Conservation (phyloP, 768 basidiomycete species). For the Candolleomyces aberdarensis region DNA sequence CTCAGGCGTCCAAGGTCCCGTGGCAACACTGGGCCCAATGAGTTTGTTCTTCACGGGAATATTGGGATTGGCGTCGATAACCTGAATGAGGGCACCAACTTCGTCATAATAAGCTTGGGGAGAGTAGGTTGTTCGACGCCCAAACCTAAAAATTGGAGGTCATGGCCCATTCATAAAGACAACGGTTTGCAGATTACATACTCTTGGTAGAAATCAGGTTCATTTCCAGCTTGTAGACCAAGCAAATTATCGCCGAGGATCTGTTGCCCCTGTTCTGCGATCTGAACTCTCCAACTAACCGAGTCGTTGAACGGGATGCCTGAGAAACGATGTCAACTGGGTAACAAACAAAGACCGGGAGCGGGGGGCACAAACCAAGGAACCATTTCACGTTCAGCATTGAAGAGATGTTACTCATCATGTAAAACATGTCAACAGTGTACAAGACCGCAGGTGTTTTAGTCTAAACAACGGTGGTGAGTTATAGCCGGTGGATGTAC, state of each 20-base stretch:
- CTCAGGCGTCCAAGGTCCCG: slow-evolving; percentile 44
- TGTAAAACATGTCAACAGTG: slow-evolving; percentile 62
- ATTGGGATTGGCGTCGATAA: slow-evolving; percentile 21
- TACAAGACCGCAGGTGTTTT: slow-evolving; percentile 66
- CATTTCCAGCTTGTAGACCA: slow-evolving; percentile 73
- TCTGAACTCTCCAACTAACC: slow-evolving; percentile 46
- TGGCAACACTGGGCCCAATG: slow-evolving; percentile 59
- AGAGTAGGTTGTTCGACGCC: slow-evolving; percentile 30
- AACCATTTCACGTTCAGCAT: slow-evolving; percentile 67
- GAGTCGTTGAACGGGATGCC: slow-evolving; percentile 71
- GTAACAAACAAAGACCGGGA: too few species aligned
- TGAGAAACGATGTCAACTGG: slow-evolving; percentile 17
- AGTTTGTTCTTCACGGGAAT: slow-evolving; percentile 35
- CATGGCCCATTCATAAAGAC: slow-evolving; percentile 1
- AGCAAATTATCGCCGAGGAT: slow-evolving; percentile 67
- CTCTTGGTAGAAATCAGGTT: slow-evolving; percentile 49
- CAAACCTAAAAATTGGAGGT: slow-evolving; percentile 21
- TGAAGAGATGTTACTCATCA: slow-evolving; percentile 60
- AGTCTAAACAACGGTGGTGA: slow-evolving; percentile 37
- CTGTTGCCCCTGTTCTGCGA: slow-evolving; percentile 56
- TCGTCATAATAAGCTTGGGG: slow-evolving; percentile 1
- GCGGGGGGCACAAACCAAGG: background rate
- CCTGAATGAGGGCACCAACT: slow-evolving; percentile 15
- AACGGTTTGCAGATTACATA: background rate
- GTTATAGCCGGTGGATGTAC: background rate